Evolutionary conservation across 2,329 filamentous ascomycete genomes (phyloP), one percentile per base, ranked within the genome.

Genomic region (Colletotrichum navitas): DNA sequence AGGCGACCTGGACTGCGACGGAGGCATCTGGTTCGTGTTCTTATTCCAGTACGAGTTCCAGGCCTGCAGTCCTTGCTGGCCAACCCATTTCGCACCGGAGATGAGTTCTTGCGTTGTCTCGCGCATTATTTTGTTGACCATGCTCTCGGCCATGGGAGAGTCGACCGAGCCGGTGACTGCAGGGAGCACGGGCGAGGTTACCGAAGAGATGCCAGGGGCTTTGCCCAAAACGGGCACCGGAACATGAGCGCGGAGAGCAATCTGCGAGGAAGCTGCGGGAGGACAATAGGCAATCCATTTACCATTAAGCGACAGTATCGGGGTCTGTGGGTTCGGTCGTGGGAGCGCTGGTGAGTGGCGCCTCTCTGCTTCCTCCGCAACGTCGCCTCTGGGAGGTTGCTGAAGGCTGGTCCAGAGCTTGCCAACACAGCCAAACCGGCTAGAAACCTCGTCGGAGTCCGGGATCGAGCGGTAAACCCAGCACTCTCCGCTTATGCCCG

Each of bases 401-500:
- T 96, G 93, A 36, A 97, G 85, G 55, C 91, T 91, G 0, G 96
- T 98, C 96, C 96, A 99, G 24, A 97, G 84, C 82, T 99, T 99
- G 26, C 92, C 95, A 66, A 96, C 85, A 76, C 94, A 98, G 47
- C 81, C 84, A 79, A 87, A 91, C 21, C 80, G 78, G 55, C 83
- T 74, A 29, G 82, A 82, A 1, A 80, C 78, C 29, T 87, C 86
- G 58, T 82, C 81, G 1, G 80, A 77, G 66, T 81, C 78, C 12
- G 81, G 75, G 11, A 84, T 79, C 73, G 90, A 88, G 11, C 86
- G 83, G 76, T 88, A 98, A 10, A 97, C 84, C 86, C 93, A 97
- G 56, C 95, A 91, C 82, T 98, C 95, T 16, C 95, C 95, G 61
- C 94, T 97, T 29, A 87, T 83, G 3, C 94, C 94, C 61, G 94